Evolutionary conservation across 169 alveolate genomes (phyloP).

Genomic region (Neospora caninum): DNA sequence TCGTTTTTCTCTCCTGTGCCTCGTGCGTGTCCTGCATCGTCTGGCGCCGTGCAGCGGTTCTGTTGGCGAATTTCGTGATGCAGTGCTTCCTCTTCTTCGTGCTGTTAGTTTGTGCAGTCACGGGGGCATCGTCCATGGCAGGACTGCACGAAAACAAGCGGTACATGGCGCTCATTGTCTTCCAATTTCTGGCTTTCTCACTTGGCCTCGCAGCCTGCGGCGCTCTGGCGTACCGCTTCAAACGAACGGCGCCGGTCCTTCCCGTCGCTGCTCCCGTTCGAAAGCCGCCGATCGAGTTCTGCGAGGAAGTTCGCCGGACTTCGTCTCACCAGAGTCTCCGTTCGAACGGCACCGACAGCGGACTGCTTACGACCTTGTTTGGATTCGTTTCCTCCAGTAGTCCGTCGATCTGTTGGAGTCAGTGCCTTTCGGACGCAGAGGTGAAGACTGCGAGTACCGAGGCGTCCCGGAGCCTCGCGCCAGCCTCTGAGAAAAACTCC

Average conservation of each 20-base stretch:
- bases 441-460: no score
- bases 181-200: not conserved
- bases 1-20: not conserved
- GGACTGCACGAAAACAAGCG: not conserved
- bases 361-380: not conserved
- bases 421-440: not conserved
- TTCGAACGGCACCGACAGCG: not conserved
- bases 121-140: not conserved
- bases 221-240: not conserved
- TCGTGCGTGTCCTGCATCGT: not conserved
- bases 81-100: not conserved
- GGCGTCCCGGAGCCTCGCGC: no score
- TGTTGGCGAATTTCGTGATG: not conserved
- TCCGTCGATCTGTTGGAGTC: not conserved
- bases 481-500: no score
- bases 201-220: not conserved
- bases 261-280: not conserved
- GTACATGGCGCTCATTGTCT: not conserved
- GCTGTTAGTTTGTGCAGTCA: not conserved
- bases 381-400: not conserved
- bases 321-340: not conserved
- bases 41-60: not conserved
- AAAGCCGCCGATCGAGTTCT: not conserved
- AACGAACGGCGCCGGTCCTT: not conserved
- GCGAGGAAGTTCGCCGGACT: not conserved